Evolutionary conservation across 345 rosid genomes (phyloP).

Genomic region (Eucalyptus cloeziana): DNA sequence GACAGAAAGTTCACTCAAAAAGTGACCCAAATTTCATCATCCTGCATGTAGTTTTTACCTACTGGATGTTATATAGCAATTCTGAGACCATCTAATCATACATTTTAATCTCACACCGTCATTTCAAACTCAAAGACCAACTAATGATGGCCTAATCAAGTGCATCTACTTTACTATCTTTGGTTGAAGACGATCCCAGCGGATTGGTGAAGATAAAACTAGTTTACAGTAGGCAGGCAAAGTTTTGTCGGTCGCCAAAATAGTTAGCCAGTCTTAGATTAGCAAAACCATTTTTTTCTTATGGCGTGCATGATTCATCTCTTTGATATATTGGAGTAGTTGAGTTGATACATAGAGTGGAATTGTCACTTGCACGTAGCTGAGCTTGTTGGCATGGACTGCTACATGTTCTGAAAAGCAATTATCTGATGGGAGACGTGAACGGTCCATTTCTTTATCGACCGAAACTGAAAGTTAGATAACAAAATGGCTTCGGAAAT

Average conservation of each 20-base stretch:
- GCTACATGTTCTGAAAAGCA: neutral
- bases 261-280: neutral
- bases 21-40: neutral
- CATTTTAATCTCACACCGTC: neutral
- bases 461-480: neutral
- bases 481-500: neutral
- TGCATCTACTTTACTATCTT: neutral
- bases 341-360: neutral
- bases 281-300: neutral
- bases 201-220: neutral
- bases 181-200: neutral
- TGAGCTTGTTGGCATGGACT: neutral
- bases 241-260: neutral
- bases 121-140: neutral
- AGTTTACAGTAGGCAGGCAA: neutral
- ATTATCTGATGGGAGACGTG: neutral
- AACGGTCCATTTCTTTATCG: neutral
- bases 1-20: neutral
- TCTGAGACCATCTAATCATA: neutral
- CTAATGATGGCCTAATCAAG: neutral
- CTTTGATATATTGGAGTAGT: neutral
- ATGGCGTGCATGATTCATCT: neutral
- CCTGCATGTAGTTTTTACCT: neutral
- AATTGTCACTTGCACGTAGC: neutral
- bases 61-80: neutral